A percentile compares a stretch with the other conserved stretches of the same genome.
phyloP scores from a whole-genome alignment of 805 yeast species.

The Lachancea dasiensis region DNA sequence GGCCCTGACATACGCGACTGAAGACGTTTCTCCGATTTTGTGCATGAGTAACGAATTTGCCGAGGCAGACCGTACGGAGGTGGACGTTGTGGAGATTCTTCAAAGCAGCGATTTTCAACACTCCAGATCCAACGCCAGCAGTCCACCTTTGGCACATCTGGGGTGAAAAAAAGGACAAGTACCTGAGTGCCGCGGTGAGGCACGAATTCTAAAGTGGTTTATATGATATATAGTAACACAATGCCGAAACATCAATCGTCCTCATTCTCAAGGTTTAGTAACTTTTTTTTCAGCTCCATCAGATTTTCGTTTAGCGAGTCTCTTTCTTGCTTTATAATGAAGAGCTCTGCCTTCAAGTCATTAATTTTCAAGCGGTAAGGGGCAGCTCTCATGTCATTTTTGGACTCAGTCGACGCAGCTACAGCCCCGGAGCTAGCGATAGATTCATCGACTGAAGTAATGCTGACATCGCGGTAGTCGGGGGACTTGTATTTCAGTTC shows the following conservation, averaged over 20 bases:
- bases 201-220: too few relatives aligned
- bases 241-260: conserved; percentile 2
- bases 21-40: too few relatives aligned
- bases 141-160: not conserved
- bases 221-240: conserved; percentile 1
- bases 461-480: conserved; percentile 17
- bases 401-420: conserved; percentile 23
- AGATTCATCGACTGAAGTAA: conserved; percentile 22
- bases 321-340: conserved; percentile 74
- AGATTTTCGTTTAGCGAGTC: conserved; percentile 67
- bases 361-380: conserved; percentile 71
- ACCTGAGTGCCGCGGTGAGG: too few relatives aligned
- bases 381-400: conserved; percentile 34
- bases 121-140: not conserved
- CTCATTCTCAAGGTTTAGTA: conserved; percentile 24
- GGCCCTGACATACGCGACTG: too few relatives aligned
- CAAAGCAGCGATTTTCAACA: conserved; percentile 3
- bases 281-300: conserved; percentile 51
- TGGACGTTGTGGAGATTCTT: not conserved
- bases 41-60: too few relatives aligned
- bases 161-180: not conserved
- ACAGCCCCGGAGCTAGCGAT: conserved; percentile 8
- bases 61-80: not conserved
- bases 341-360: conserved; percentile 79
- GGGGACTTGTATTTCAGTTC: conserved; percentile 48